Base-by-base conservation (phyloP, 805 yeast species). In the Huiozyma naganishii region DNA sequence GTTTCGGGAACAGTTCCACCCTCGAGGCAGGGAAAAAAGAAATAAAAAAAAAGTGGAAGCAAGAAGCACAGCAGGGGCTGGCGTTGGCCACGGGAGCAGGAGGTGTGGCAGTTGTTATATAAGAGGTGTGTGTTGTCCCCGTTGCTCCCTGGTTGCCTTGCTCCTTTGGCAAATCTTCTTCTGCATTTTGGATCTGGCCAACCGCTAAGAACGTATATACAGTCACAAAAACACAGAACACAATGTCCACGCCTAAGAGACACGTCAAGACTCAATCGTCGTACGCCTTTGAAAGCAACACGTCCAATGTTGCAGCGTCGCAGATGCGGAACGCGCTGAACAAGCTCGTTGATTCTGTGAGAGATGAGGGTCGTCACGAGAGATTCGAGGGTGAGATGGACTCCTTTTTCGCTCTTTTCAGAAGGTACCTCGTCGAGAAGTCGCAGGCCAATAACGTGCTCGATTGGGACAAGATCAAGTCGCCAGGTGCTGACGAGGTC, bases 261-360 rank as follows among this genome's bases (percentile, higher is more conserved):
- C 72, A 68, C 51, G 59, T 53, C 41, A 68, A 68, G 58, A 58
- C 69, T 1, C 72, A 68, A 27, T 55, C 61, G 13, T 52, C 58
- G 27, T 64, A 80, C 76, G 95, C 95, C 23, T 90, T 92, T 59
- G 98, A 90, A 67, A 85, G 85, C 70, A 85, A 94, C 51, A 86
- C 95, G 40, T 86, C 95, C 45, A 85, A 85, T 50, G 92, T 88
- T 49, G 95, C 97, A 29, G 97, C 97, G 6, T 83, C 95, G 50
- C 97, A 87, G 67, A 92, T 90, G 97, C 81, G 97, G 62, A 90
- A 92, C 64, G 90, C 95, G 1, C 76, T 92, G 67, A 90, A 90
- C 75, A 77, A 76, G 65, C 71, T 90, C 62, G 81, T 89, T 41
- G 97, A 90, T 65, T 73, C 88, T n/a, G 83, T 85, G 44, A 64